Base-by-base conservation (phyloP, 345 rosid genomes). In the Brassica carinata region DNA sequence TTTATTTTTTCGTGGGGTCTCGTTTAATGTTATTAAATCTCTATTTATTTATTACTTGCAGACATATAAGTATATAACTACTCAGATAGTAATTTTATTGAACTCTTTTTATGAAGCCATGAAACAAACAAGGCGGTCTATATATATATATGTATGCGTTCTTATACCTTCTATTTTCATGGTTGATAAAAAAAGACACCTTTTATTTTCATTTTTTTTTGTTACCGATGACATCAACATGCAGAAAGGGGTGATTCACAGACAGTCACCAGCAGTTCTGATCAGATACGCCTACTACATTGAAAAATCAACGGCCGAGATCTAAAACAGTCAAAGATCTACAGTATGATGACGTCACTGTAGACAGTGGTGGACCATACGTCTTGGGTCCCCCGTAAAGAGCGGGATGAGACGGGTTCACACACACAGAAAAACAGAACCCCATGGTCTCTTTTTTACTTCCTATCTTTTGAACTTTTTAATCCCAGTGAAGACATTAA, bases 161-260 rank as follows among this genome's bases (percentile, higher is more conserved):
- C 1, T 26, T 61, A 30, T 61, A 8, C 64, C 64, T 23, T 61
- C 29, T 10, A 26, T 26, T 59, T 59, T 17, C n/a, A 48, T 29
- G 31, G 31, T 29, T 29, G 31, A 29, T 29, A 29, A 29, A 3
- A 29, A 29, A 29, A 4, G 5, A 29, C 31, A 29, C 31, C 31
- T 29, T 29, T 29, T 29, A 29, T 29, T 29, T 5, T 15, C 31
- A 8, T 7, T 18, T 23, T 23, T 23, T 2, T 10, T 43, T 2
- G 14, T 26, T 61, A 61, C 64, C n/a, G 64, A 10, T 2, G 64
- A 59, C 64, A 59, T 19, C 2, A 27, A 62, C 66, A 62, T 27
- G 66, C 66, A 62, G 31, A 29, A 3, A 29, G 31, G 31, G 66
- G 66, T 27, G 66, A 62, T 27, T 62, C 66, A 62, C 66, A 62